Conservation (phyloP, 2,329 filamentous ascomycete genomes). For the Xenoacremonium recifei region DNA sequence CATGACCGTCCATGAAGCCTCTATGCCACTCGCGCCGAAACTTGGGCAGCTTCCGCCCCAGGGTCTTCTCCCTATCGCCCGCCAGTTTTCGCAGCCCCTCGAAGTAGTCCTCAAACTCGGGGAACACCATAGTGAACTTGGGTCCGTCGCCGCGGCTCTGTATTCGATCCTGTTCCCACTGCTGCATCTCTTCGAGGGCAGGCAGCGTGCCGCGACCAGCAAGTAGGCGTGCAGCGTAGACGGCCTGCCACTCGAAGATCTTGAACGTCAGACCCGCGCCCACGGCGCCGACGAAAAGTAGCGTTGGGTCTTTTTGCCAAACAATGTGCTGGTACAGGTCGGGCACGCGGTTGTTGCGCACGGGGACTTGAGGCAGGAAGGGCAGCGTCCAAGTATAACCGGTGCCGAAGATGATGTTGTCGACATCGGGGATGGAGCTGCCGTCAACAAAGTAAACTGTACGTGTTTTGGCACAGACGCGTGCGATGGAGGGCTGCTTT, state of each 20-base stretch:
- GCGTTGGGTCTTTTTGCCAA: slow-evolving; percentile 50
- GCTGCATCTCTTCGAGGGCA: slow-evolving; percentile 42
- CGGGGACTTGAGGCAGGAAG: slow-evolving; percentile 52
- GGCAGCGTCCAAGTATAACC: slow-evolving; percentile 65
- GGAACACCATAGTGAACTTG: slow-evolving; percentile 55
- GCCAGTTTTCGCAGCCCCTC: slow-evolving; percentile 51
- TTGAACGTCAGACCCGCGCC: slow-evolving; percentile 62
- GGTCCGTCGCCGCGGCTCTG: slow-evolving; percentile 53
- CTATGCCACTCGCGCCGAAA: slow-evolving; percentile 47
- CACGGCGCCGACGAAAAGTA: slow-evolving; percentile 59
- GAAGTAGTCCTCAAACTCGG: slow-evolving; percentile 65
- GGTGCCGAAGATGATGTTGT: slow-evolving; percentile 65
- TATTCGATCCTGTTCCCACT: slow-evolving; percentile 59
- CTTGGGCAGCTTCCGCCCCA: slow-evolving; percentile 43
- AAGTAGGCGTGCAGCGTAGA: slow-evolving; percentile 57
- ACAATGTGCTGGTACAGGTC: slow-evolving; percentile 59
- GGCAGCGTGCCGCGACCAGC: slow-evolving; percentile 55
- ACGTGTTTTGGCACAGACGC: slow-evolving; percentile 40
- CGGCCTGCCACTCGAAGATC: slow-evolving; percentile 68
- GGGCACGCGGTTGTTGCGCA: slow-evolving; percentile 55
- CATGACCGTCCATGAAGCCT: slow-evolving; percentile 53
- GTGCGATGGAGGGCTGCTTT: slow-evolving; percentile 46
- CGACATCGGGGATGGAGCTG: slow-evolving; percentile 49
- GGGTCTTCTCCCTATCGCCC: slow-evolving; percentile 41
- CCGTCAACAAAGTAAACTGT: slow-evolving; percentile 59